These are phyloP conservation scores for Penicillium ucsense DNA, from an alignment of 495 filamentous ascomycete species.

Conservation along the genomic window DNA sequence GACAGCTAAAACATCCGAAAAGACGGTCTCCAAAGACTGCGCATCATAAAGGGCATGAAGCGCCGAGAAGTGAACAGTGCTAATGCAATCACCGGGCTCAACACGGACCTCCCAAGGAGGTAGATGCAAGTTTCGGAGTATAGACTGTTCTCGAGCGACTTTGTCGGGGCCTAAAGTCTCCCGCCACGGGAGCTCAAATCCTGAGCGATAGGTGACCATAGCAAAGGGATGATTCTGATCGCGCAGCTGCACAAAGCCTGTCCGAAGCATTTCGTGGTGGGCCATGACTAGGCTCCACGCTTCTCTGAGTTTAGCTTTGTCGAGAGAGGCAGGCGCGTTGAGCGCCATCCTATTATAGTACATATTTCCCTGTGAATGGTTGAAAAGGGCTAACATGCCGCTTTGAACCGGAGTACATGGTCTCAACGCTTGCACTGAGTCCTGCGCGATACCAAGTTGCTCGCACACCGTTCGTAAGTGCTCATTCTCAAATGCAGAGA, in stretches of 20 bases:
- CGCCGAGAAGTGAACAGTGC: conserved; percentile 39
- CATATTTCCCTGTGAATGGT: conserved; percentile 49
- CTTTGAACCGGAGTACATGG: conserved; percentile 65
- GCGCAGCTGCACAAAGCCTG: conserved; percentile 50
- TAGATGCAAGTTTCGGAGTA: conserved; percentile 27
- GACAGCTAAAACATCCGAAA: conserved; percentile 42
- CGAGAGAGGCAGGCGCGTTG: conserved; percentile 37
- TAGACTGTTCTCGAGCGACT: conserved; percentile 5
- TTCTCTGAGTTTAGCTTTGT: conserved; percentile 41
- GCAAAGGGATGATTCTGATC: conserved; percentile 46
- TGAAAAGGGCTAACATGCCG: conserved; percentile 68
- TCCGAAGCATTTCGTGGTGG: conserved; percentile 59
- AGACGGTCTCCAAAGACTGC: conserved; percentile 49
- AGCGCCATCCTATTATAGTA: conserved; percentile 78
- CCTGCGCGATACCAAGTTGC: conserved; percentile 7
- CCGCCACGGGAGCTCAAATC: conserved; percentile 35
- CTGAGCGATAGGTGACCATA: conserved; percentile 48
- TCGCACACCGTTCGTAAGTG: conserved; percentile 42
- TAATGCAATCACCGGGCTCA: conserved; percentile 6
- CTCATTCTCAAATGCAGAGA: conserved; percentile 38
- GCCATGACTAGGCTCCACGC: conserved; percentile 51
- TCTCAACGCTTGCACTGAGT: conserved; percentile 19
- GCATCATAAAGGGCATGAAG: conserved; percentile 80
- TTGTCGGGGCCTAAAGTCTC: conserved; percentile 6
- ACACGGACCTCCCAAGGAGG: conserved; percentile 42